These are phyloP conservation scores for Antrodiella citrinella DNA, from an alignment of 768 basidiomycete genomes.

Conservation along the genomic window DNA sequence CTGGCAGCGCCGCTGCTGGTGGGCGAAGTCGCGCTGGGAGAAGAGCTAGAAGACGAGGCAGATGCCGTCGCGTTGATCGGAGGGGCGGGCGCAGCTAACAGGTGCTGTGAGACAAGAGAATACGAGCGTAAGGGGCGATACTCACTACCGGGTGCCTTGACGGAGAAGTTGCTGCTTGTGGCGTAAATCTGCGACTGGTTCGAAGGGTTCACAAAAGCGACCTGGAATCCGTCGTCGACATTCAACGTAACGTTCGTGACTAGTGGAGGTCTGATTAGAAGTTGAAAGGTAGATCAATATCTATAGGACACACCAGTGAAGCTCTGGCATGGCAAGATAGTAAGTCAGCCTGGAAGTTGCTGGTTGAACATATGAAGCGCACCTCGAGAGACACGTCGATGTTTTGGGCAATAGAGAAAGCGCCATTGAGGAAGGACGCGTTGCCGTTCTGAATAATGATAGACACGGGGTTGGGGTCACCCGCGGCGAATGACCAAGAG, in stretches of 20 bases:
- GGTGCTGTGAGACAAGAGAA: conserved; percentile 4
- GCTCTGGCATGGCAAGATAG: conserved; percentile 4
- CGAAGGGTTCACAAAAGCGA: conserved; percentile 27
- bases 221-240: conserved; percentile 21
- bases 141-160: conserved; percentile 31
- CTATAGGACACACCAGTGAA: conserved; percentile 12
- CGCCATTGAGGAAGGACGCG: conserved; percentile 26
- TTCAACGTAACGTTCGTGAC: conserved; percentile 30
- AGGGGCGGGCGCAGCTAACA: conserved; percentile 15
- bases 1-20: conserved; percentile 2
- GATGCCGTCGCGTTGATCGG: conserved; percentile 3
- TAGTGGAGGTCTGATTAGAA: neutral
- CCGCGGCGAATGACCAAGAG: conserved; percentile 23
- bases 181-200: conserved; percentile 27
- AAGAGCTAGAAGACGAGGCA: conserved; percentile 6
- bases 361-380: neutral
- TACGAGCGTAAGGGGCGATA: conserved; percentile 7
- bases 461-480: conserved; percentile 27
- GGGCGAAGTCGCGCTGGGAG: conserved; percentile 2
- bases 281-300: neutral
- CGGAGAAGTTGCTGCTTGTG: conserved; percentile 24
- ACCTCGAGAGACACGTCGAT: conserved; percentile 24
- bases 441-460: conserved; percentile 26
- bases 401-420: conserved; percentile 26
- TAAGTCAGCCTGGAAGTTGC: neutral